These are phyloP conservation scores for Coelastrella sp. DNA, from an alignment of 139 green algal species.

Conservation along the genomic window DNA sequence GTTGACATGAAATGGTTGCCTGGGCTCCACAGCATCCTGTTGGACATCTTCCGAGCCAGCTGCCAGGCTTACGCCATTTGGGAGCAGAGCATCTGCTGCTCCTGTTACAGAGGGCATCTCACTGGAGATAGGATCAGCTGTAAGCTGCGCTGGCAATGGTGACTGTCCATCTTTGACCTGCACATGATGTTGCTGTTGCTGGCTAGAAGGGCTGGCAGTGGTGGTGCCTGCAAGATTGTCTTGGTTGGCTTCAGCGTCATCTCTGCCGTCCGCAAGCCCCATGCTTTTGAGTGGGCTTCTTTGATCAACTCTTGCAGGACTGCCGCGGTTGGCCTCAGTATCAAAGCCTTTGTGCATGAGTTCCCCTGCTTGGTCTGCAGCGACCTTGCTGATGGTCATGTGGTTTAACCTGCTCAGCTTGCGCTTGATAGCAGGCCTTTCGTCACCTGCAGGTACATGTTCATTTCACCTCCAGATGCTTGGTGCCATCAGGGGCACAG, in stretches of 20 bases:
- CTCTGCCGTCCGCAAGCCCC: not conserved
- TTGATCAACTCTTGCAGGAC: not conserved
- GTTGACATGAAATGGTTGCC: not conserved
- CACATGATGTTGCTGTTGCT: conserved; percentile 5
- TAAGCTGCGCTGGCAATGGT: too few relatives aligned
- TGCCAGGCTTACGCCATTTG: not conserved
- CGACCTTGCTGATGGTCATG: conserved; percentile 11
- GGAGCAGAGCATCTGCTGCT: not conserved
- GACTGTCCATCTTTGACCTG: too few relatives aligned
- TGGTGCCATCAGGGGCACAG: not conserved
- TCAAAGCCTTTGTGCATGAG: conserved; percentile 11
- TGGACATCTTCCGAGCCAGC: not conserved
- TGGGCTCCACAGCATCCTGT: not conserved
- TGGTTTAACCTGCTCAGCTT: conserved; percentile 34
- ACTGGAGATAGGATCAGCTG: not conserved
- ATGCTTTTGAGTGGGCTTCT: not conserved
- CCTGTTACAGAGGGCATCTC: not conserved
- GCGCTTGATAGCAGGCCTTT: conserved; percentile 14
- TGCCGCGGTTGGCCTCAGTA: not conserved
- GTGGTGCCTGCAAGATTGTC: not conserved
- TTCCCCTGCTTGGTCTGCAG: not conserved
- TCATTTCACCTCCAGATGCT: not conserved
- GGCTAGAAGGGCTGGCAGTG: not conserved
- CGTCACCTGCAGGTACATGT: not conserved
- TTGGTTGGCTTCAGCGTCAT: not conserved